phyloP scores from a whole-genome alignment of 148 eudicot genomes.

The Vaccinium darrowii region DNA sequence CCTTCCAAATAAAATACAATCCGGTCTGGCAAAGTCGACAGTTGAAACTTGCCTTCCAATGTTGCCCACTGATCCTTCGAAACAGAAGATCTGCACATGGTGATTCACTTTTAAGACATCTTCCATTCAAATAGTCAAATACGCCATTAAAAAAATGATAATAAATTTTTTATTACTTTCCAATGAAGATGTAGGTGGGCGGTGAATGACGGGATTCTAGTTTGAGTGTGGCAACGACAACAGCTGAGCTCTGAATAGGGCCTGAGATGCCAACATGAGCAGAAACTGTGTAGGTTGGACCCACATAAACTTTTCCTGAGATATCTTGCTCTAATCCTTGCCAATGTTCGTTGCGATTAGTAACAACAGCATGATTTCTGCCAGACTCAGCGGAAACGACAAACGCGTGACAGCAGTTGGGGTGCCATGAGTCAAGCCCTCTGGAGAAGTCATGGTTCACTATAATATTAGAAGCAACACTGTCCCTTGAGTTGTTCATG shows the following conservation, averaged over 20 bases:
- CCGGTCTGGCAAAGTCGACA: slow-evolving; percentile 47
- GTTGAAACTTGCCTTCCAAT: slow-evolving; percentile 64
- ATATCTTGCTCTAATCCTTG: slow-evolving; percentile 87
- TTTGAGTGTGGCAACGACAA: slow-evolving; percentile 63
- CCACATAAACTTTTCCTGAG: slow-evolving; percentile 51
- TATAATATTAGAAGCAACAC: slow-evolving; percentile 45
- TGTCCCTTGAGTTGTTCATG: slow-evolving; percentile 23
- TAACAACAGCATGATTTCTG: slow-evolving; percentile 51
- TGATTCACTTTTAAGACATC: not conserved
- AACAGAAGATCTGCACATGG: slow-evolving; percentile 44
- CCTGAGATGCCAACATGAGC: slow-evolving; percentile 67
- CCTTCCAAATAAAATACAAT: slow-evolving; percentile 79
- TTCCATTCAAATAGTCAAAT: not conserved
- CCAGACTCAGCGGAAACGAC: slow-evolving; percentile 47
- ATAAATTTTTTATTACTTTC: slow-evolving; percentile 37
- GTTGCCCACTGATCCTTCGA: slow-evolving; percentile 53
- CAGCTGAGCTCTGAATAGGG: slow-evolving; percentile 35
- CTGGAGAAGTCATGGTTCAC: slow-evolving; percentile 74
- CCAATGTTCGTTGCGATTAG: slow-evolving; percentile 65
- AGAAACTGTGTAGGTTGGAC: slow-evolving; percentile 50
- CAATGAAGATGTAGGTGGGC: slow-evolving; percentile 53
- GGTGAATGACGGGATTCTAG: slow-evolving; percentile 39
- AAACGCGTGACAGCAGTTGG: slow-evolving; percentile 63
- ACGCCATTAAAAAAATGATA: not conserved
- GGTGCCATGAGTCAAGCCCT: slow-evolving; percentile 74